Evolutionary conservation across 2,329 filamentous ascomycete genomes (phyloP), one percentile per base, ranked within the genome.

Genomic region (Seiridium unicorne): DNA sequence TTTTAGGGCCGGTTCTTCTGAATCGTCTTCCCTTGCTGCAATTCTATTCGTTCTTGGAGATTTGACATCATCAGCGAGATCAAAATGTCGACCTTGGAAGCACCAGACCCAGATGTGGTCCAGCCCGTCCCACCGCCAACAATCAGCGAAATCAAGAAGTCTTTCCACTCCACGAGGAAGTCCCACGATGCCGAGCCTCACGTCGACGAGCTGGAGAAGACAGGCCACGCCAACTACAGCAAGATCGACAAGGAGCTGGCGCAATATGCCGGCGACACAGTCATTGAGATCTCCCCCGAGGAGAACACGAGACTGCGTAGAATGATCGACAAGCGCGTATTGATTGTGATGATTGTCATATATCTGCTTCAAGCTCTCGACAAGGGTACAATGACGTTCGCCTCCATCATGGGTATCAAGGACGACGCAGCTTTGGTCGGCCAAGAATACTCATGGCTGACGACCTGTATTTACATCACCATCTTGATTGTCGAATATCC

Each of bases 331-430:
- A 81, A 78, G 62, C 83, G 89, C 38, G 83, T 92, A 2, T 76
- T 93, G 48, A 74, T 81, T 2, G 79, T 92, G 70, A 92, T 93
- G 89, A 82, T 92, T 60, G 72, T 82, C 53, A 91, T 89, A 0
- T 92, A 92, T 73, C 91, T 92, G 69, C 74, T 92, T 31, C 89
- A 90, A 68, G 83, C 86, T 51, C 79, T 90, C 51, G 87, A 90
- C 72, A 89, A 89, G 72, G 86, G 86, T 34, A 89, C 87, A 0
- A 75, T 90, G 68, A 85, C 81, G 1, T 89, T 80, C 81, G 84
- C 85, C 7, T 83, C 83, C 49, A 88, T 89, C 69, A 88, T 89
- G 85, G 83, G 83, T 35, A 77, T 89, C 54, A 74, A 76, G 0
- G 68, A 77, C 5, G 83, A 88, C 64, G 78, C 81, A 0, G 63